Conservation (phyloP, 2,329 filamentous ascomycete genomes). For the Penicillium brevicompactum region DNA sequence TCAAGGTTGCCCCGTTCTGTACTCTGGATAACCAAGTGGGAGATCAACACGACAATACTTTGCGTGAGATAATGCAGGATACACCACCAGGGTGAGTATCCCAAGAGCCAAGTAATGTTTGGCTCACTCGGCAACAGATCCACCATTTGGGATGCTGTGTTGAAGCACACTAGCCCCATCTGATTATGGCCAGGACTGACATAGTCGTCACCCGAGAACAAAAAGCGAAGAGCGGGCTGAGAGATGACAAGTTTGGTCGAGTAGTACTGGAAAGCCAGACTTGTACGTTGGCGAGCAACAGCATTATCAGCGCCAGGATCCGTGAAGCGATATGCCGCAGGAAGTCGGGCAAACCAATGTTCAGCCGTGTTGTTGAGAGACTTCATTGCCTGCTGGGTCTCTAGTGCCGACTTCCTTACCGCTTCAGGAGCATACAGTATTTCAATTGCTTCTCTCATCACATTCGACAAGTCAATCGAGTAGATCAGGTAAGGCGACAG, state of each 20-base stretch:
- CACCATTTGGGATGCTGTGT: slow-evolving; percentile 36
- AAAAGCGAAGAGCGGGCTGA: not conserved
- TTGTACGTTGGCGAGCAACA: slow-evolving; percentile 2
- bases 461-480: slow-evolving; percentile 3
- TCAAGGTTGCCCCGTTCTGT: slow-evolving; percentile 32
- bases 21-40: slow-evolving; percentile 37
- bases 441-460: slow-evolving; percentile 7
- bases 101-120: slow-evolving; percentile 33
- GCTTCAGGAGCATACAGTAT: slow-evolving; percentile 5
- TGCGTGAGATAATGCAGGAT: slow-evolving; percentile 46
- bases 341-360: slow-evolving; percentile 5
- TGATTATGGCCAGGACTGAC: slow-evolving; percentile 32
- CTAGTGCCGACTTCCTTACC: not conserved
- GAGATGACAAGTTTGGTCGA: slow-evolving; percentile 9
- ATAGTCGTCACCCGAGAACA: slow-evolving; percentile 15
- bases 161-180: slow-evolving; percentile 39
- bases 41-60: slow-evolving; percentile 41
- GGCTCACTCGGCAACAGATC: slow-evolving; percentile 38
- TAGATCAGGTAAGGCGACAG: slow-evolving; percentile 4
- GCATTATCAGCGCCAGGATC: not conserved
- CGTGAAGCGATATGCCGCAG: not conserved
- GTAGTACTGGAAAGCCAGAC: slow-evolving; percentile 9
- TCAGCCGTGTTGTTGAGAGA: slow-evolving; percentile 5
- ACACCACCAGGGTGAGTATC: slow-evolving; percentile 43
- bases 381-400: slow-evolving; percentile 1